Base-by-base conservation (phyloP, 192 early-diverging fungal species). In the Coemansia furcata region DNA sequence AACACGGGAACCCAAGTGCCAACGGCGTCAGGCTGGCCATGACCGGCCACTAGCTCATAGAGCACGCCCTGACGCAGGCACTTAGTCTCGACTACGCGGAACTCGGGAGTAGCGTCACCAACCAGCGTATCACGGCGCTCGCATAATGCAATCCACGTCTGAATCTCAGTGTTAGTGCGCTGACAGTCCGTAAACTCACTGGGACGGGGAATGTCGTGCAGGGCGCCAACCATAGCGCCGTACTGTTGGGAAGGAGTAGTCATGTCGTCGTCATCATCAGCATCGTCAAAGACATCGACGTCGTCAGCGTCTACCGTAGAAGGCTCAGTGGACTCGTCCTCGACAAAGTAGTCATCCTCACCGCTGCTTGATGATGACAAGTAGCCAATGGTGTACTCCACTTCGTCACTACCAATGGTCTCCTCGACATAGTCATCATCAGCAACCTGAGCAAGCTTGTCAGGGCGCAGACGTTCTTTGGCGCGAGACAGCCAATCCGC, bases 1-100 rank as follows among this genome's bases (percentile, higher is more conserved):
- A 65, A 33, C 1, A 69, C 47, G 4, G 58, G 57, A 3, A 66
- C 64, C 70, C 46, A 62, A 0, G 42, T 61, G 26, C 70, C 70
- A 17, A 64, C 42, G 0, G 39, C 32, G 3, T 59, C 54, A 1
- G 19, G 8, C 0, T 12, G 5, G 19, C 38, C 33, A 0, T 30
- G 21, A 1, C 55, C 33, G 21, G 21, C 21, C 0, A 33, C 55
- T 4, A 71, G 33, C 19, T 71, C 19, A 4, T 64, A 47, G 12
- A 65, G 62, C 1, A 64, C 6, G 32, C 43, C 36, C 42, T 26
- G 39, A 0, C 0, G 19, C 10, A 70, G 2, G 1, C 42, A 29
- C 38, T 57, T 62, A 29, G 40, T 55, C 14, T 42, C 65, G 29
- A 67, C 54, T 1, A 46, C 40, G 29, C 32, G 21, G 46, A 67